Percentiles rank a stretch among this genome's conserved stretches.
Conservation (phyloP, 371 early-diverging fungal genomes). For the Mucor plumbeus region DNA sequence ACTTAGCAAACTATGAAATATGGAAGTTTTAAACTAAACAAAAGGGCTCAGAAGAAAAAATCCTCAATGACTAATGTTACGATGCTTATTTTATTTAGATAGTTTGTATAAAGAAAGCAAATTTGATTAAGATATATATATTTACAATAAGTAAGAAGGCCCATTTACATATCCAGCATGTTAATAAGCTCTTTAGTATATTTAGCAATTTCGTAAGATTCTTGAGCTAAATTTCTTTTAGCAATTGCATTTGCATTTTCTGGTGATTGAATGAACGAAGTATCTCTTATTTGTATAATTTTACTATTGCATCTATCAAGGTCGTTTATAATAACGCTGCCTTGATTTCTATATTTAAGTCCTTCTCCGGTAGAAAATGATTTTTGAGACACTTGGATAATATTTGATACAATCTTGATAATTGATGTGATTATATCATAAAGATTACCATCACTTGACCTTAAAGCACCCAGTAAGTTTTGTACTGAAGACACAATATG, state of each 20-base stretch:
- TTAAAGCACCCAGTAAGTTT: conserved; percentile 72
- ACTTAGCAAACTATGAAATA: too few relatives aligned
- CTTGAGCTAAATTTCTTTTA: conserved; percentile 88
- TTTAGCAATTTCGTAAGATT: conserved; percentile 92
- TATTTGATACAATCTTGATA: conserved; percentile 57
- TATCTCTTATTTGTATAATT: conserved; percentile 71
- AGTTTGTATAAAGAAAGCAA: not conserved
- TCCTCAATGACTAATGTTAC: not conserved
- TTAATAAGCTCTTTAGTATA: conserved; percentile 76
- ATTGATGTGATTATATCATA: conserved; percentile 68
- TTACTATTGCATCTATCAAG: conserved; percentile 69
- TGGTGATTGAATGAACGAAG: conserved; percentile 41
- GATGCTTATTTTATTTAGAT: not conserved
- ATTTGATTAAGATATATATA: not conserved
- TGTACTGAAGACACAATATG: conserved; percentile 89
- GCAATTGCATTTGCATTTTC: conserved; percentile 63
- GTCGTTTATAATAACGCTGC: conserved; percentile 67
- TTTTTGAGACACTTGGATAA: conserved; percentile 48
- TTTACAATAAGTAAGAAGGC: not conserved
- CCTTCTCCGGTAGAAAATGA: conserved; percentile 49
- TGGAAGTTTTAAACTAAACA: too few relatives aligned
- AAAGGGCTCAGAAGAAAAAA: too few relatives aligned
- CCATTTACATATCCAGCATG: conserved; percentile 42
- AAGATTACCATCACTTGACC: conserved; percentile 40
- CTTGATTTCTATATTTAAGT: conserved; percentile 46